phyloP scores from a whole-genome alignment of 352 stramenopile species.

The Phytopythium ostracodes region DNA sequence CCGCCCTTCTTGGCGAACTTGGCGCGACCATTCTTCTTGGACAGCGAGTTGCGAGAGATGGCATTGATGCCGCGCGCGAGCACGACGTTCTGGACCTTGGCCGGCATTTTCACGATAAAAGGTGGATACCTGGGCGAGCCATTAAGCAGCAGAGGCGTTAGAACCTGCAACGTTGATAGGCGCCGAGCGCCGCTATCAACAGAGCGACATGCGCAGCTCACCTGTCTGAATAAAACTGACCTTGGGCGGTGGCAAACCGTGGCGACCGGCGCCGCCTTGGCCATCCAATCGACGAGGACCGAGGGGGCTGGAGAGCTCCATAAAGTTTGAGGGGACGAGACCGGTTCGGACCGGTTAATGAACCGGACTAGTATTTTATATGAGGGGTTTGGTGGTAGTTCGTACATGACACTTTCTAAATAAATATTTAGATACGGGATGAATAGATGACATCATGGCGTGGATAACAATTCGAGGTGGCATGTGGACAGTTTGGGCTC shows the following conservation, averaged over 20 bases:
- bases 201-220: conserved; percentile 16
- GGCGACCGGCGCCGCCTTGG: not conserved
- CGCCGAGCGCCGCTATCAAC: not conserved
- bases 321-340: not conserved
- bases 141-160: not conserved
- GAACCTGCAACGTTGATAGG: no score
- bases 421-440: not conserved
- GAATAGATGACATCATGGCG: no score
- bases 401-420: not conserved
- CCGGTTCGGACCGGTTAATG: not conserved
- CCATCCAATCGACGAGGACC: conserved; percentile 2
- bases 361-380: not conserved
- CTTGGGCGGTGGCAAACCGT: not conserved
- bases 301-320: no score
- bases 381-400: not conserved
- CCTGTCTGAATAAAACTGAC: conserved; percentile 65
- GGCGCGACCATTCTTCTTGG: conserved; percentile 53
- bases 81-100: conserved; percentile 66
- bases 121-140: conserved; percentile 39
- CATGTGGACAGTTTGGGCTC: no score
- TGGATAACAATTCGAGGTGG: no score
- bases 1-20: conserved; percentile 59
- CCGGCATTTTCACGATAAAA: conserved; percentile 31
- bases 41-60: conserved; percentile 62
- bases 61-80: conserved; percentile 78